Evolutionary conservation across 768 basidiomycete genomes (phyloP), one percentile per base, ranked within the genome.

Genomic region (Omphalotus guepiniiformis): DNA sequence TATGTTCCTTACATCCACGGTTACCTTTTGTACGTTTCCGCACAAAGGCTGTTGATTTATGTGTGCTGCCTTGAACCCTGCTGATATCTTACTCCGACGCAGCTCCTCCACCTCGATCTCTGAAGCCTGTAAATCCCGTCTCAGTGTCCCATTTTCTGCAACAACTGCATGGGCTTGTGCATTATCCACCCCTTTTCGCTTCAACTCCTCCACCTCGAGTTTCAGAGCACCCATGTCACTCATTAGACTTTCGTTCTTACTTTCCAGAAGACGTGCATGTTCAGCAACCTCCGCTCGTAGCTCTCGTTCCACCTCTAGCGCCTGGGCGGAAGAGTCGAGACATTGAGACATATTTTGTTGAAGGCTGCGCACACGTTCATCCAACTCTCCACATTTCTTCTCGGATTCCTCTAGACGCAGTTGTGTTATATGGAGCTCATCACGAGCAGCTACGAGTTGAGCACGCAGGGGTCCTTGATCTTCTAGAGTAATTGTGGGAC

Each of bases 291-390:
- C 60, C 5, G 51, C 50, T 9, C 60, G 57, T 3, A 60, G 50
- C 27, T 55, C 58, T 38, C 60, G 50, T 51, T 62, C 60, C 21
- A 56, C 49, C 36, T 62, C 57, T 2, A 62, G 44, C 8, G 57
- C 59, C 36, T 55, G 52, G 3, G 57, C 50, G 13, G 58, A 62
- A 7, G 58, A 58, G 46, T 62, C 59, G 15, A 62, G 50, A 39
- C 55, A 58, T 42, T 52, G 52, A 18, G 53, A 45, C 25, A 62
- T 51, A 16, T 58, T 43, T 28, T 50, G 37, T 40, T 62, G 57
- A 30, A 62, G 34, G 12, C 51, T 32, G 13, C 54, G 38, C 8
- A 62, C 52, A 29, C 55, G 40, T 28, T 50, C 47, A 3, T 45
- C 47, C 11, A 62, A 54, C 8, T 50, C 41, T 23, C 49, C 35